phyloP scores from a whole-genome alignment of 2,329 filamentous ascomycete genomes.

The Neonectria hederae region DNA sequence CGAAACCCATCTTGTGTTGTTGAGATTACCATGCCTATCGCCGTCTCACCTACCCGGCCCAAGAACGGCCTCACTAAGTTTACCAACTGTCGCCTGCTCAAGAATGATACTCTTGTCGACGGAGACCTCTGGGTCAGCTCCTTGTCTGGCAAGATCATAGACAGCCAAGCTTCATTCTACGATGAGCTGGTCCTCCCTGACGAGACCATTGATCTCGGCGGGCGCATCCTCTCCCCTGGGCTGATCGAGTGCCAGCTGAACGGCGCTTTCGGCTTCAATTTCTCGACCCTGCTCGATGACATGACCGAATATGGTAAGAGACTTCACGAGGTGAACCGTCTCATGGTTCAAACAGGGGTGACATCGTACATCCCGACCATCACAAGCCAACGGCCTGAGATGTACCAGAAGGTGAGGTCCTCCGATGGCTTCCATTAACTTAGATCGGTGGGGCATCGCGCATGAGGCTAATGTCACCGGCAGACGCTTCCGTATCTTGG shows the following conservation, averaged over 20 bases:
- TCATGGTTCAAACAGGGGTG: conserved; percentile 80
- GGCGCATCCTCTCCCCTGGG: conserved; percentile 85
- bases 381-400: conserved; percentile 80
- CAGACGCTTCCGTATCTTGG: conserved; percentile 79
- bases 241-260: conserved; percentile 94
- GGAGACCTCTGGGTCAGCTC: conserved; percentile 93
- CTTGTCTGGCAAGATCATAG: conserved; percentile 80
- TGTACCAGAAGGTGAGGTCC: conserved; percentile 76
- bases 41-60: conserved; percentile 51
- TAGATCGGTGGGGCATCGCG: conserved; percentile 28
- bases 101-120: conserved; percentile 71
- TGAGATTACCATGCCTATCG: conserved; percentile 56
- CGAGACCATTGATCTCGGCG: conserved; percentile 78
- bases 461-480: conserved; percentile 35
- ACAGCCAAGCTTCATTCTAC: conserved; percentile 74
- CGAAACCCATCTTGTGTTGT: conserved; percentile 14
- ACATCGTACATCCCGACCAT: conserved; percentile 89
- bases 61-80: conserved; percentile 79
- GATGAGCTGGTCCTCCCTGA: conserved; percentile 76
- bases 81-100: conserved; percentile 85
- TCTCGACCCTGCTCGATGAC: conserved; percentile 78
- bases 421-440: background rate
- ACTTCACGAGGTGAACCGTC: conserved; percentile 75
- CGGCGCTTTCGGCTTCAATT: conserved; percentile 92
- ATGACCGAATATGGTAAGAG: conserved; percentile 75